Evolutionary conservation across 2,329 filamentous ascomycete species (phyloP).

Genomic region (Cytospora piceicola): DNA sequence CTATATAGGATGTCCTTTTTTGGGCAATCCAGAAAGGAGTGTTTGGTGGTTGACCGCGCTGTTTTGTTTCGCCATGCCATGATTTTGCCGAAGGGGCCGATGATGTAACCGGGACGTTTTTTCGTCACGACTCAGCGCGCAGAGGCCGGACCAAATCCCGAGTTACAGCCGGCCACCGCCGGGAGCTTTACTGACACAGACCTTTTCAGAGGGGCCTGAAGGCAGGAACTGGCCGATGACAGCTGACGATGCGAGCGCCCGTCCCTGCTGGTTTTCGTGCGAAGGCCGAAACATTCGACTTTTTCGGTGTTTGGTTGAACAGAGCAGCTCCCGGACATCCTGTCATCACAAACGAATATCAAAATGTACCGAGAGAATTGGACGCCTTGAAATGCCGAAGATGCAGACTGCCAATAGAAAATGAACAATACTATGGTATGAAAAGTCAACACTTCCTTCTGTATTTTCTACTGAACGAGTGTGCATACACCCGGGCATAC

Average conservation of each 20-base stretch:
- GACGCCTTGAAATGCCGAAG: background rate
- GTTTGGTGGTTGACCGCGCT: constrained; percentile 12
- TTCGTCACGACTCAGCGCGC: background rate
- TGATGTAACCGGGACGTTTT: constrained; percentile 18
- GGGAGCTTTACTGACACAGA: background rate
- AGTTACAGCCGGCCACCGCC: constrained; percentile 15
- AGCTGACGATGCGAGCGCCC: constrained; percentile 1
- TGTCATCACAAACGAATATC: background rate
- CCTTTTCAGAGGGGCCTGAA: background rate
- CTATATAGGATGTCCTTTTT: constrained; percentile 1
- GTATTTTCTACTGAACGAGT: too few relatives aligned
- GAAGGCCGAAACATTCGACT: constrained; percentile 23
- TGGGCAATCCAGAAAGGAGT: background rate
- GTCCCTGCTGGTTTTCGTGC: constrained; percentile 20
- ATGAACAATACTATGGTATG: too few relatives aligned
- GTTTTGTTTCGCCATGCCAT: constrained; percentile 20
- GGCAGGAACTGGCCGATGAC: constrained; percentile 3
- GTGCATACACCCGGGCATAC: background rate
- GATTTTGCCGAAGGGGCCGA: constrained; percentile 12
- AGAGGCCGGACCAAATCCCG: constrained; percentile 24
- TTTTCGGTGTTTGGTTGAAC: constrained; percentile 17
- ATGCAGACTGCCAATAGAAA: background rate
- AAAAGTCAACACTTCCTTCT: too few relatives aligned
- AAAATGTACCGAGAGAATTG: background rate
- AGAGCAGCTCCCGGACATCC: background rate